These are phyloP conservation scores for Penicillium bialowiezense DNA, from an alignment of 495 filamentous ascomycete species.

Conservation along the genomic window DNA sequence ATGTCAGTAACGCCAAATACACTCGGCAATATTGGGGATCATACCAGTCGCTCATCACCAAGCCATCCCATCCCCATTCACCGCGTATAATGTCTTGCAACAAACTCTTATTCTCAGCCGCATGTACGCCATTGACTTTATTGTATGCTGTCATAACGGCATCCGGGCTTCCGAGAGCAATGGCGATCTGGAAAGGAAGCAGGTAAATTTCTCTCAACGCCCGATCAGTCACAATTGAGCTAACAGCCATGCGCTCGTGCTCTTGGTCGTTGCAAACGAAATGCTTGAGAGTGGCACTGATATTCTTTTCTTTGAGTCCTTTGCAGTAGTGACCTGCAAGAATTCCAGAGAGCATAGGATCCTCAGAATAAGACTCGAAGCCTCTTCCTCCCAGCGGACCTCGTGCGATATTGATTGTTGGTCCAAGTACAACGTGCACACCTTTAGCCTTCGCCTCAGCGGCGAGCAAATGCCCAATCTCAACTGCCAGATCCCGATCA, in stretches of 20 bases:
- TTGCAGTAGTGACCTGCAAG: constrained; percentile 56
- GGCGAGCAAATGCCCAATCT: constrained; percentile 55
- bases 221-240: constrained; percentile 59
- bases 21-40: too few relatives aligned
- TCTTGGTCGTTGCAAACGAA: constrained; percentile 72
- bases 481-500: constrained; percentile 52
- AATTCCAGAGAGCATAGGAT: constrained; percentile 62
- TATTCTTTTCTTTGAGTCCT: constrained; percentile 63
- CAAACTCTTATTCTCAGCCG: constrained; percentile 58
- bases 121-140: constrained; percentile 68
- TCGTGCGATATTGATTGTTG: constrained; percentile 71
- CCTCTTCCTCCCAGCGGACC: constrained; percentile 67
- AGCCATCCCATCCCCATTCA: constrained; percentile 69
- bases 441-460: constrained; percentile 61
- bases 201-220: constrained; percentile 71
- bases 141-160: constrained; percentile 77
- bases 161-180: constrained; percentile 53
- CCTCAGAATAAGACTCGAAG: constrained; percentile 73
- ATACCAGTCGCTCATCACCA: constrained; percentile 76
- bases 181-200: constrained; percentile 69
- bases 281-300: constrained; percentile 68
- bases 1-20: too few relatives aligned
- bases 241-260: constrained; percentile 57
- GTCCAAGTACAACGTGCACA: constrained; percentile 64
- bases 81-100: constrained; percentile 60